phyloP scores from a whole-genome alignment of 2,329 filamentous ascomycete species.

The Fusarium clavum region DNA sequence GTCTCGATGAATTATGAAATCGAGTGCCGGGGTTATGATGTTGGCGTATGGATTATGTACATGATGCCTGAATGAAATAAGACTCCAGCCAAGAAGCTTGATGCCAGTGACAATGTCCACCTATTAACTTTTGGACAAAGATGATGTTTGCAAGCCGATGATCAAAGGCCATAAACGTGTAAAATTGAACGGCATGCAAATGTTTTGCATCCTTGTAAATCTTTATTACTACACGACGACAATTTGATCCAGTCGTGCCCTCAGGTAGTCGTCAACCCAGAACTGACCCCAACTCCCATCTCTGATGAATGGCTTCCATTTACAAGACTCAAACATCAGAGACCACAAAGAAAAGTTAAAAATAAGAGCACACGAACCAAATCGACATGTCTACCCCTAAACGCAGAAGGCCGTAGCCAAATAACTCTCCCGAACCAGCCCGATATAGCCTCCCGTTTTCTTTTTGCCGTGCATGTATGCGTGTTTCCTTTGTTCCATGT shows the following conservation, averaged over 20 bases:
- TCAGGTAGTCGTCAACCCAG: conserved; percentile 4
- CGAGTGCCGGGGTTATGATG: conserved; percentile 41
- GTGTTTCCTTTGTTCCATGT: conserved; percentile 19
- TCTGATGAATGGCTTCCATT: conserved; percentile 10
- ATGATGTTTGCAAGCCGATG: background rate
- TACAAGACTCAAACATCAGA: conserved; percentile 15
- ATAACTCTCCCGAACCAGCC: conserved; percentile 28
- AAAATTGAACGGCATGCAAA: conserved; percentile 29
- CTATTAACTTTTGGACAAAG: background rate
- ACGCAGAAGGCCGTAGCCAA: conserved; percentile 28
- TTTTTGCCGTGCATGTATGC: conserved; percentile 21
- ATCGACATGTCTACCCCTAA: conserved; percentile 7
- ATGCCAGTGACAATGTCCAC: background rate
- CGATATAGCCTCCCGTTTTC: conserved; percentile 30
- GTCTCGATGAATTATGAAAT: conserved; percentile 31
- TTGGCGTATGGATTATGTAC: conserved; percentile 46
- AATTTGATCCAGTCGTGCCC: conserved; percentile 14
- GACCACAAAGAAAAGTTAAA: background rate
- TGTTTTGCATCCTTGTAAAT: conserved; percentile 32
- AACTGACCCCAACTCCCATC: conserved; percentile 11
- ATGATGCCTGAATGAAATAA: conserved; percentile 48
- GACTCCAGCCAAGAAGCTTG: conserved; percentile 24
- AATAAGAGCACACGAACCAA: conserved; percentile 1
- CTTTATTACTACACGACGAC: conserved; percentile 36
- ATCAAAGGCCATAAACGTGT: background rate